Percentiles rank a stretch among this genome's conserved stretches.
Conservation (phyloP, 2,329 filamentous ascomycete species). For the Venturiaceae sp. region DNA sequence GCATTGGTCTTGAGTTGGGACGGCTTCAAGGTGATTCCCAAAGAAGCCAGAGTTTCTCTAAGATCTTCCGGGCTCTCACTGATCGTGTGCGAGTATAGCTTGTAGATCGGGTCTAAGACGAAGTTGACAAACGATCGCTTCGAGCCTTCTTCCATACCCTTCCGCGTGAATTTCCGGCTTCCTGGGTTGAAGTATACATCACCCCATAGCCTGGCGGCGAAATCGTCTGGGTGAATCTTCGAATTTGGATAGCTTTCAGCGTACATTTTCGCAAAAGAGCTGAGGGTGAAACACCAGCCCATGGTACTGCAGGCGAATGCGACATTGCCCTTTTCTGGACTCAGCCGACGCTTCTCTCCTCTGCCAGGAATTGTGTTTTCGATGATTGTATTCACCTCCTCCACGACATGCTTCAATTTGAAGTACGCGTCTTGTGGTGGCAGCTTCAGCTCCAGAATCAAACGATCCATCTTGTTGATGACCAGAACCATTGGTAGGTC, state of each 20-base stretch:
- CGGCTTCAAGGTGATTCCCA: constrained; percentile 83
- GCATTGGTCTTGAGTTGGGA: constrained; percentile 87
- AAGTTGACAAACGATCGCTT: constrained; percentile 90
- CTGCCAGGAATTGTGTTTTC: constrained; percentile 75
- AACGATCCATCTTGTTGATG: constrained; percentile 93
- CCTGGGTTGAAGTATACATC: constrained; percentile 92
- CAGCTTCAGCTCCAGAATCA: constrained; percentile 89
- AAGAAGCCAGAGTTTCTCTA: constrained; percentile 62
- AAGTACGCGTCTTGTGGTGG: constrained; percentile 96
- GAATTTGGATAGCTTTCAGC: constrained; percentile 64
- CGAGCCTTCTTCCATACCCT: constrained; percentile 68
- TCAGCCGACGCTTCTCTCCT: constrained; percentile 71
- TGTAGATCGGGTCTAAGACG: constrained; percentile 93
- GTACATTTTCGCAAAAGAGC: constrained; percentile 95
- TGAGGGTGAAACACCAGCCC: constrained; percentile 93
- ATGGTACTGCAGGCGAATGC: constrained; percentile 88
- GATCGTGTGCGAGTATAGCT: constrained; percentile 90
- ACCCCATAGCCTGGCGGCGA: constrained; percentile 82
- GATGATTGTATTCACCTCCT: constrained; percentile 95
- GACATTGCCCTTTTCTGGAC: constrained; percentile 97
- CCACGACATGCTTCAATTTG: constrained; percentile 97
- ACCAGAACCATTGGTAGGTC: constrained; percentile 82
- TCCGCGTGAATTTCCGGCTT: constrained; percentile 86
- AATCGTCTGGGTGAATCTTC: constrained; percentile 64
- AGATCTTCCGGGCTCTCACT: constrained; percentile 82